phyloP scores from a whole-genome alignment of 1,284 basidiomycete species.

The Sporisorium iseilematis-ciliati region DNA sequence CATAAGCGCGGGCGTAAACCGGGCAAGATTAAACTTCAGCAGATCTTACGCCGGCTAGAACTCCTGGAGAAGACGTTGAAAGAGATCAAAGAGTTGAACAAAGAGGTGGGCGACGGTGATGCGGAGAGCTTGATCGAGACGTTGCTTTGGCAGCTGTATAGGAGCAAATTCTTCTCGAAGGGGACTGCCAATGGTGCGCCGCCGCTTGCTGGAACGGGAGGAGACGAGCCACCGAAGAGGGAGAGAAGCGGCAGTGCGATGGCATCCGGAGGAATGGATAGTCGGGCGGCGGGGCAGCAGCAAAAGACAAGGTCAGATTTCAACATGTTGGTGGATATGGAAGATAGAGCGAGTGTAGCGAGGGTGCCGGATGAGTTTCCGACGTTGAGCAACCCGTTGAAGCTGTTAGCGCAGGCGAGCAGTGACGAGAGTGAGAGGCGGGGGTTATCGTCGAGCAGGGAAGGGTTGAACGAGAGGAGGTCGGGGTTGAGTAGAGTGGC shows the following conservation, averaged over 20 bases:
- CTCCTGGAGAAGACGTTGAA: slow-evolving; percentile 28
- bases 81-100: slow-evolving; percentile 35
- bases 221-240: not conserved
- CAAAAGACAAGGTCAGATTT: slow-evolving; percentile 23
- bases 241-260: slow-evolving; percentile 2
- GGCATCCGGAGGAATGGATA: not conserved
- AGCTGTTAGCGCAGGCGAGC: slow-evolving; percentile 48
- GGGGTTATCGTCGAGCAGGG: not conserved
- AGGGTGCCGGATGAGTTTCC: slow-evolving; percentile 40
- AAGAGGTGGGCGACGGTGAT: slow-evolving; percentile 29
- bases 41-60: slow-evolving; percentile 34
- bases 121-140: slow-evolving; percentile 30
- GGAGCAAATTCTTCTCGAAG: slow-evolving; percentile 36
- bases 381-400: slow-evolving; percentile 47
- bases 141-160: slow-evolving; percentile 34
- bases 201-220: not conserved
- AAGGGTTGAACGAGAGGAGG: not conserved
- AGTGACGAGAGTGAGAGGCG: slow-evolving; percentile 31
- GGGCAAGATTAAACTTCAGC: slow-evolving; percentile 50
- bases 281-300: not conserved
- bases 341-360: slow-evolving; percentile 36
- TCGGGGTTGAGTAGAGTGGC: slow-evolving; percentile 2
- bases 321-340: slow-evolving; percentile 49
- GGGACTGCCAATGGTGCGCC: not conserved
- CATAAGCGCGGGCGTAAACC: slow-evolving; percentile 47